These are phyloP conservation scores for Aphanomyces stellatus DNA, from an alignment of 352 stramenopile species.

Conservation along the genomic window DNA sequence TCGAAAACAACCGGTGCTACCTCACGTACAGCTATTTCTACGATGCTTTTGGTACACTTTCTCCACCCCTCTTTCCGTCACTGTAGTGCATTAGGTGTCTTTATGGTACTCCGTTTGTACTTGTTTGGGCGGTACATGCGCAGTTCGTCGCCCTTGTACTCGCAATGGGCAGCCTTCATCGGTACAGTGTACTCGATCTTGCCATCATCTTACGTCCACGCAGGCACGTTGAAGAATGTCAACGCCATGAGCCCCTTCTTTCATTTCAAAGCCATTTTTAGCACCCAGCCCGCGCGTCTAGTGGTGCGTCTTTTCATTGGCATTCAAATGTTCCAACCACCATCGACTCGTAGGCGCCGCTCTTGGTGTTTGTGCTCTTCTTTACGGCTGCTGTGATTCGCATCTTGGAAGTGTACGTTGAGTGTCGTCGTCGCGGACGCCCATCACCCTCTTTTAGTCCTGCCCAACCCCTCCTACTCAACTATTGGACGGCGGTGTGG, in stretches of 20 bases:
- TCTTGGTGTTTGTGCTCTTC: conserved; percentile 39
- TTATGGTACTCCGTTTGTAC: conserved; percentile 59
- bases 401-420: conserved; percentile 49
- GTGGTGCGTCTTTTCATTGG: conserved; percentile 28
- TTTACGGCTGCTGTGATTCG: conserved; percentile 60
- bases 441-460: no score
- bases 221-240: conserved; percentile 51
- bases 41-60: neutral
- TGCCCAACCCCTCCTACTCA: conserved; percentile 49
- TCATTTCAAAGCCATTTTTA: conserved; percentile 75
- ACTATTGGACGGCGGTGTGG: conserved; percentile 66
- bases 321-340: neutral
- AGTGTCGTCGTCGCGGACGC: neutral
- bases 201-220: neutral
- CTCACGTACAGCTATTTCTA: conserved; percentile 51
- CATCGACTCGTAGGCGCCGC: conserved; percentile 23
- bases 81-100: conserved; percentile 30
- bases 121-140: conserved; percentile 57
- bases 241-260: conserved; percentile 71
- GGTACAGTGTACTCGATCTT: conserved; percentile 21
- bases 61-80: neutral
- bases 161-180: conserved; percentile 64
- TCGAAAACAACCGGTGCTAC: conserved; percentile 33
- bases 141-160: conserved; percentile 60
- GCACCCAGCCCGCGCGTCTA: conserved; percentile 47